Percentiles rank a stretch among this genome's conserved stretches.
phyloP scores from a whole-genome alignment of 2,329 filamentous ascomycete genomes.

The Aspergillus vadensis region DNA sequence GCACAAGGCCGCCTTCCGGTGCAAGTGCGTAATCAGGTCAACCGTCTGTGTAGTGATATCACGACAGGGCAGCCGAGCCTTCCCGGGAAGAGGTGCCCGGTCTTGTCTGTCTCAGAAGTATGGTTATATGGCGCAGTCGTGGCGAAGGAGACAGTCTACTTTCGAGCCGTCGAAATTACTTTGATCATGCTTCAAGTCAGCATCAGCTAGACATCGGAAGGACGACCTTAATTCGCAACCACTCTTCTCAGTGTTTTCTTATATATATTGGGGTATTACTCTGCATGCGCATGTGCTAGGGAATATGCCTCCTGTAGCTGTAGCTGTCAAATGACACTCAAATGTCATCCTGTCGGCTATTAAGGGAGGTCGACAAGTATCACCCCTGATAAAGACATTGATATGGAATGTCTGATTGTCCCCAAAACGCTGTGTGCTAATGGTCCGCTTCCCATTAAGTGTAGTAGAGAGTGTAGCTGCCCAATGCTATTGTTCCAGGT shows the following conservation, averaged over 20 bases:
- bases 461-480: neutral
- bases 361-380: neutral
- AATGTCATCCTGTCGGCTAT: neutral
- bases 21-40: neutral
- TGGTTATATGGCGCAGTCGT: no score
- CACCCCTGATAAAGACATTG: no score
- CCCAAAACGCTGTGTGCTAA: neutral
- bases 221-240: no score
- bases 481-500: neutral
- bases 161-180: neutral
- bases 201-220: neutral
- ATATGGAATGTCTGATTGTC: no score
- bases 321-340: neutral
- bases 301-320: neutral
- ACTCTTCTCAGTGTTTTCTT: no score
- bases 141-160: neutral
- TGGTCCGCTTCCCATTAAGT: neutral
- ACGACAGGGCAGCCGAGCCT: neutral
- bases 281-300: no score
- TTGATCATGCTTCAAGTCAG: neutral
- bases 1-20: neutral
- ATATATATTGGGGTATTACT: no score
- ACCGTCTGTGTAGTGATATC: neutral
- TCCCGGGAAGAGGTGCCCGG: no score
- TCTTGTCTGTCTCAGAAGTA: no score